Percentiles rank a stretch among this genome's conserved stretches.
These are phyloP conservation scores for Exophiala spinifera DNA, from an alignment of 2,329 filamentous ascomycete species.

Conservation along the genomic window DNA sequence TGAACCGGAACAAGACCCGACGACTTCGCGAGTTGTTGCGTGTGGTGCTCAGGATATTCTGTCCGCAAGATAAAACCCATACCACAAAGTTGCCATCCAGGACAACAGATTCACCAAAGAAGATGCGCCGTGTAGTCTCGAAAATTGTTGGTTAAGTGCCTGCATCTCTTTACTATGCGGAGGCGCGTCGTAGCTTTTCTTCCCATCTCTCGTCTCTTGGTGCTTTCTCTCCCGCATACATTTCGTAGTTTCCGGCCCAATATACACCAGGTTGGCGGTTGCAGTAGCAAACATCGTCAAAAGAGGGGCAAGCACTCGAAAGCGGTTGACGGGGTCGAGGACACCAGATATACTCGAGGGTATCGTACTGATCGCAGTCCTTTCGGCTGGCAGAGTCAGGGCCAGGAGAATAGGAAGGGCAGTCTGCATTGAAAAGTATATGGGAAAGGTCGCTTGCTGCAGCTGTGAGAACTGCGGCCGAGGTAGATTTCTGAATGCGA, in stretches of 20 bases:
- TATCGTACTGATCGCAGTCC: conserved; percentile 33
- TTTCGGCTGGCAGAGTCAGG: conserved; percentile 73
- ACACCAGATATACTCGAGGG: conserved; percentile 54
- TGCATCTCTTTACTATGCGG: conserved; percentile 85
- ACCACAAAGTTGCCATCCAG: conserved; percentile 67
- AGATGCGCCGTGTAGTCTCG: conserved; percentile 74
- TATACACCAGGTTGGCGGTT: conserved; percentile 64
- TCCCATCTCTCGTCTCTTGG: conserved; percentile 86
- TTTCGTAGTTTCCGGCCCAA: conserved; percentile 72
- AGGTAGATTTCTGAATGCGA: conserved; percentile 73
- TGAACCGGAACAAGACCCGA: not conserved
- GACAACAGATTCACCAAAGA: conserved; percentile 73
- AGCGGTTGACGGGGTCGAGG: conserved; percentile 59
- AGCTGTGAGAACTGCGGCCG: conserved; percentile 77
- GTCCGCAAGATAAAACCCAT: conserved; percentile 71
- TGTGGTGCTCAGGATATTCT: conserved; percentile 49
- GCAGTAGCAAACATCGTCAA: conserved; percentile 68
- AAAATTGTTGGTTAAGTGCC: conserved; percentile 73
- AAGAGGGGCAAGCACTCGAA: conserved; percentile 66
- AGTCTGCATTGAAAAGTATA: conserved; percentile 85
- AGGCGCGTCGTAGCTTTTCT: conserved; percentile 74
- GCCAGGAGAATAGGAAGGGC: conserved; percentile 69
- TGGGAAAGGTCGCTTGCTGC: conserved; percentile 76
- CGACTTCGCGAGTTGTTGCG: not conserved
- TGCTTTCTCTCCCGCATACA: conserved; percentile 72